Conservation (phyloP, 768 basidiomycete genomes). For the Leccinum broughii region DNA sequence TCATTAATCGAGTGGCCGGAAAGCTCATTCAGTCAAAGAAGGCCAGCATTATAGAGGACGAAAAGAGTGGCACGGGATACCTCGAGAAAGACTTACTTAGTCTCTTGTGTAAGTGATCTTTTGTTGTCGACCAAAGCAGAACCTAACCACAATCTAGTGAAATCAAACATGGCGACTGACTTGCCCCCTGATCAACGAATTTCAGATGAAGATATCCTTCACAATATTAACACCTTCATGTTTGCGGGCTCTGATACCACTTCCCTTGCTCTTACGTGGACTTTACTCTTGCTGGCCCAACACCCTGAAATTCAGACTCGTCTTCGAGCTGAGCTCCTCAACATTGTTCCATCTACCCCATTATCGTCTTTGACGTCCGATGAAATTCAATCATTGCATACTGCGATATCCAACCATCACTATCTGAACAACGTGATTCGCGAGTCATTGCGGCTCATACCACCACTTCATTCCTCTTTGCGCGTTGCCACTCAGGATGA, state of each 20-base stretch:
- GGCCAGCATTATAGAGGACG: constrained; percentile 60
- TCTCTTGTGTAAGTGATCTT: constrained; percentile 60
- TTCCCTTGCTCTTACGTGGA: constrained; percentile 83
- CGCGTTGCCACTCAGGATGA: constrained; percentile 80
- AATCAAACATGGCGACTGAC: constrained; percentile 76
- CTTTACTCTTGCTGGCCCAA: constrained; percentile 69
- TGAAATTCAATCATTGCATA: constrained; percentile 61
- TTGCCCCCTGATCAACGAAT: constrained; percentile 69
- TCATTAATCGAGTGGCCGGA: constrained; percentile 72
- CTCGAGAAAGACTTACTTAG: constrained; percentile 76
- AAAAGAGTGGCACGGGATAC: constrained; percentile 50
- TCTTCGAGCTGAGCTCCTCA: constrained; percentile 66
- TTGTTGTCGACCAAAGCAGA: background rate
- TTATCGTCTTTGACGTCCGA: constrained; percentile 55
- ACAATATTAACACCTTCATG: constrained; percentile 87
- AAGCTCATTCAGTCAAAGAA: constrained; percentile 81
- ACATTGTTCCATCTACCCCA: constrained; percentile 42
- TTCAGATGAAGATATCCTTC: constrained; percentile 83
- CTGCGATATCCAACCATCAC: constrained; percentile 57
- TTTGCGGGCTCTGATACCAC: constrained; percentile 91
- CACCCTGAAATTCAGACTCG: constrained; percentile 66
- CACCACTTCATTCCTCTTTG: constrained; percentile 80
- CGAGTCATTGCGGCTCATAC: constrained; percentile 75
- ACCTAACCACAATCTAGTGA: constrained; percentile 51
- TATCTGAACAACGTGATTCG: constrained; percentile 74